Base-by-base conservation (phyloP, 306 rosid genomes). In the Inga oerstediana region DNA sequence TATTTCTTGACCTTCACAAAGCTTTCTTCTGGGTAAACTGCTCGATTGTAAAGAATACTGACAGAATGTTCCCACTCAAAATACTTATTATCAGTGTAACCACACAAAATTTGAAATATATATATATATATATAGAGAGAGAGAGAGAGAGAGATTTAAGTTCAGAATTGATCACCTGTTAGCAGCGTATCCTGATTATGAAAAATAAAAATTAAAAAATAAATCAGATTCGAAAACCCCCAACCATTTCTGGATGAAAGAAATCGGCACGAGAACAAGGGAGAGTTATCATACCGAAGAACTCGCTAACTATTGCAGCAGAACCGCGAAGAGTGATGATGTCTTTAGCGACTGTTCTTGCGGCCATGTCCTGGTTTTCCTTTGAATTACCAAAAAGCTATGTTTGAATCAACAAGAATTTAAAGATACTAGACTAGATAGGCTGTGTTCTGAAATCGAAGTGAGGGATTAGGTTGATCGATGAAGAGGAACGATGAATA, bases 261-360 rank as follows among this genome's bases (percentile, higher is more conserved):
- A 32, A 72, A 54, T 35, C 8, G 56, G 20, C 20, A 32, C 9
- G 52, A 68, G 4, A 32, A 7, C 49, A 74, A 39, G 20, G 45
- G 67, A 15, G 27, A 46, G 11, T 4, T 19, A n/a, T 44, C 19
- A 75, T 87, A 96, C 99, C 98, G 56, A 96, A 96, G 89, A 93
- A 96, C 89, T 96, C 99, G 96, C 99, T 93, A 83, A 90, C 98
- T 19, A 96, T 96, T 41, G 99, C 96, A 7, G 99, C 94, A 20
- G 99, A 96, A 74, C 99, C 99, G 6, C 97, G 98, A 64, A 96
- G 94, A 69, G 98, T 96, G 89, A 96, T 96, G 22, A 96, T 96
- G 85, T 96, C 99, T 87, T 90, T 96, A 74, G 99, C 62, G 59
- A 73, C 61, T 24, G 62, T 73, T 73, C n/a, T 73, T 14, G 77